A percentile compares a stretch with the other conserved stretches of the same genome.
Evolutionary conservation across 2,329 filamentous ascomycete species (phyloP).

Genomic region (Lasiodiplodia citricola): DNA sequence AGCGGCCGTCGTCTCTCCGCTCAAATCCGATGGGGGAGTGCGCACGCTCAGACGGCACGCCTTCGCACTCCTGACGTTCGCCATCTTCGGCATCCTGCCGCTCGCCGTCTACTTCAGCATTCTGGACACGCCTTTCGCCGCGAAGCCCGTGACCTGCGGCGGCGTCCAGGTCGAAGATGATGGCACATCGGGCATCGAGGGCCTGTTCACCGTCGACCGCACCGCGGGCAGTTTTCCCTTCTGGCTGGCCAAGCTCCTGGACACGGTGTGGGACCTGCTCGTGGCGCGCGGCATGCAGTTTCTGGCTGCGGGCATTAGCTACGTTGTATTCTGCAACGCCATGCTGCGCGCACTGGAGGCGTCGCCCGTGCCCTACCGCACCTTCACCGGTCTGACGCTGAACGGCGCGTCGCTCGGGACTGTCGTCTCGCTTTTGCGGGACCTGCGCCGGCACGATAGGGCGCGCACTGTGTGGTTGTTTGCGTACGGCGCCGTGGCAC

Average conservation of each 20-base stretch:
- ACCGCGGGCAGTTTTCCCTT: constrained; percentile 37
- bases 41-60: not conserved
- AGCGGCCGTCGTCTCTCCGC: not conserved
- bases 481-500: constrained; percentile 41
- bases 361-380: constrained; percentile 40
- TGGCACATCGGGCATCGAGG: constrained; percentile 8
- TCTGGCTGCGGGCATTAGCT: constrained; percentile 37
- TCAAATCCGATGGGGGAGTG: not conserved
- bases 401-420: constrained; percentile 36
- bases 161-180: not conserved
- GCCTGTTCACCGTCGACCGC: constrained; percentile 37
- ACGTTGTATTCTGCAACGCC: constrained; percentile 42
- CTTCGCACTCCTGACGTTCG: not conserved
- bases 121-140: not conserved
- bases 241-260: constrained; percentile 42
- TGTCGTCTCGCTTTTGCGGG: constrained; percentile 35
- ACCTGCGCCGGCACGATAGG: constrained; percentile 35
- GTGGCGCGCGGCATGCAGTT: constrained; percentile 42
- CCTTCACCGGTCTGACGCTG: constrained; percentile 40
- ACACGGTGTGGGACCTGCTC: constrained; percentile 42
- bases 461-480: constrained; percentile 36
- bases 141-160: not conserved
- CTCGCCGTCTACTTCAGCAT: constrained; percentile 1
- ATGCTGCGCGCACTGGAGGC: constrained; percentile 42
- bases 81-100: constrained; percentile 6